Evolutionary conservation across 495 filamentous ascomycete species (phyloP).

Genomic region (Trichoderma virens): DNA sequence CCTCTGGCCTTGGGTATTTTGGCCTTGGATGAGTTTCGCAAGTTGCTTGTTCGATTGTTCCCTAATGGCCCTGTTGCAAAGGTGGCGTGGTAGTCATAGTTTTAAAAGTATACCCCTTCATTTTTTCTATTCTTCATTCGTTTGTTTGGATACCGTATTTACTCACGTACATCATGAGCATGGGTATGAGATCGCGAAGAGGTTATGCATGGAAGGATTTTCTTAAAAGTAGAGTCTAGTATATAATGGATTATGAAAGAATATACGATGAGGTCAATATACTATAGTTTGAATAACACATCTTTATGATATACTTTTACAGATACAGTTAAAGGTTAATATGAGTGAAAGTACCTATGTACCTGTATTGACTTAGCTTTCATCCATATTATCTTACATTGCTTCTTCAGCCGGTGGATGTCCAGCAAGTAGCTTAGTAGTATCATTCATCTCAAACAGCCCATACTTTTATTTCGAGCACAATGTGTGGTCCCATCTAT

Average conservation of each 20-base stretch:
- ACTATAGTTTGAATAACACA: too few relatives aligned
- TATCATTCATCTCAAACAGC: too few relatives aligned
- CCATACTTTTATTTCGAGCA: too few relatives aligned
- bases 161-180: neutral
- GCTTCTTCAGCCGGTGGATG: too few relatives aligned
- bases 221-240: neutral
- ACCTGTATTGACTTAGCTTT: too few relatives aligned
- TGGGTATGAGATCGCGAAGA: neutral
- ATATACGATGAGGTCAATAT: too few relatives aligned
- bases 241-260: neutral
- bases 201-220: neutral
- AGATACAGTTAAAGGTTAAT: too few relatives aligned
- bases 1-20: constrained; percentile 42
- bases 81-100: constrained; percentile 34
- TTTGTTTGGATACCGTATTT: neutral
- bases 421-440: too few relatives aligned
- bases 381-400: too few relatives aligned
- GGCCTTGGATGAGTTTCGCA: constrained; percentile 37
- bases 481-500: too few relatives aligned
- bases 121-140: neutral
- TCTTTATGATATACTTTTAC: too few relatives aligned
- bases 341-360: too few relatives aligned
- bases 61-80: constrained; percentile 24
- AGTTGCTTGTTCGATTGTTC: constrained; percentile 33
- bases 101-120: neutral